Evolutionary conservation across 2,329 filamentous ascomycete genomes (phyloP), one percentile per base, ranked within the genome.

Genomic region (Diplodia corticola): DNA sequence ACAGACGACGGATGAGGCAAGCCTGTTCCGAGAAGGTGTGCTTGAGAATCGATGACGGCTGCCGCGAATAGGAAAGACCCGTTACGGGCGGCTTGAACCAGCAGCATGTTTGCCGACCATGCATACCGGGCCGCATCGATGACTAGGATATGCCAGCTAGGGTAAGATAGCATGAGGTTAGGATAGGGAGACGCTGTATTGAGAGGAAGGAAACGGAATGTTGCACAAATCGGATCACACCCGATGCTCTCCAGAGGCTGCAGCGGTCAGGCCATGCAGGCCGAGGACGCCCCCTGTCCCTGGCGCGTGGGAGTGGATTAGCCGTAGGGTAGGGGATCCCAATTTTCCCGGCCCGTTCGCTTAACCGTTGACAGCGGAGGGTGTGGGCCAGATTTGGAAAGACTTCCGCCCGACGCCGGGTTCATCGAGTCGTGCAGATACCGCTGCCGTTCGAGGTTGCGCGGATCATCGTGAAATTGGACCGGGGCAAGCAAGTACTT

Each of bases 341-440:
- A 55, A 59, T 65, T 57, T 65, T 65, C 63, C 63, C 63, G 63
- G 63, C 44, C 53, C 63, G 63, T 59, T 59, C 63, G 63, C 40
- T 49, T 65, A 65, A 65, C 51, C 40, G 17, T 28, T 65, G 63
- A 49, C 44, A 50, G 63, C 51, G 53, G 51, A 65, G 51, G 50
- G 51, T 55, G 50, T 15, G 50, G 63, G 53, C 63, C 63, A 20
- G 24, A 50, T 51, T 51, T 13, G 63, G 63, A 60, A 65, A 37
- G 51, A 37, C 28, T 46, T 33, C 64, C 64, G 54, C 28, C 33
- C 26, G 26, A 54, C 33, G 57, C 57, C 64, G 48, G 55, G 64
- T 44, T 46, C 26, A 22, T 63, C 46, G 55, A 55, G 64, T 63
- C 57, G 54, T 54, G 64, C 64, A 49, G 48, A 54, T 53, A 49